Evolutionary conservation across 371 early-diverging fungal genomes (phyloP), one percentile per base, ranked within the genome.

Genomic region (Mucor sp.): DNA sequence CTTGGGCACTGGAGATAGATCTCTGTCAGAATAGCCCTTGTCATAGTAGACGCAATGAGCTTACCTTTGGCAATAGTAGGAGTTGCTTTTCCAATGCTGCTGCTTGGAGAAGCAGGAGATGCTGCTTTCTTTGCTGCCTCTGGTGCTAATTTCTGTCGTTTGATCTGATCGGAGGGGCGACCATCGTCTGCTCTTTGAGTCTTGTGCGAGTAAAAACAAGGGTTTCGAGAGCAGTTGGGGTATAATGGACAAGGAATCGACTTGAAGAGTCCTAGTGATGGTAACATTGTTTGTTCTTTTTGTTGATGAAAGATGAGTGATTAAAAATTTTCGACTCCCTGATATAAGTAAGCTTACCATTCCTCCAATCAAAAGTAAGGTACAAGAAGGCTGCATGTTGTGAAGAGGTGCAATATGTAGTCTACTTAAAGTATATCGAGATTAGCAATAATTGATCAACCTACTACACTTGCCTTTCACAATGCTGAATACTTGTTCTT

Each of bases 121-220:
- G 28, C 55, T n/a, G 50, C 14, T 44, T 43, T 62, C 23, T 28
- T 32, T 23, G 43, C 17, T 3, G 23, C 30, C 1, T 43, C n/a
- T 15, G 12, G 27, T 57, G 15, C 3, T 8, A 30, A 6, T 48
- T 58, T 66, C 27, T 53, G 74, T 44, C 65, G 63, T 62, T 70
- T 66, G 6, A 62, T 19, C 14, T 58, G 25, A 27, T 50, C 41
- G 2, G 19, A 6, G 5, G 65, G 61, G 43, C 60, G 61, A 53
- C 56, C 69, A 60, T 37, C 32, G 35, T 27, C 21, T 4, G 32
- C 1, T 35, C 39, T 50, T 63, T 25, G 43, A 23, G 19, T 56
- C 14, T 50, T 44, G 62, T 78, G 79, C 2, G 79, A 79, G 64
- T 65, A 79, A 35, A 78, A 63, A 32, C 82, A 78, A 17, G 71